phyloP scores from a whole-genome alignment of 2,329 filamentous ascomycete genomes.

The Akanthomyces uredinophilus region DNA sequence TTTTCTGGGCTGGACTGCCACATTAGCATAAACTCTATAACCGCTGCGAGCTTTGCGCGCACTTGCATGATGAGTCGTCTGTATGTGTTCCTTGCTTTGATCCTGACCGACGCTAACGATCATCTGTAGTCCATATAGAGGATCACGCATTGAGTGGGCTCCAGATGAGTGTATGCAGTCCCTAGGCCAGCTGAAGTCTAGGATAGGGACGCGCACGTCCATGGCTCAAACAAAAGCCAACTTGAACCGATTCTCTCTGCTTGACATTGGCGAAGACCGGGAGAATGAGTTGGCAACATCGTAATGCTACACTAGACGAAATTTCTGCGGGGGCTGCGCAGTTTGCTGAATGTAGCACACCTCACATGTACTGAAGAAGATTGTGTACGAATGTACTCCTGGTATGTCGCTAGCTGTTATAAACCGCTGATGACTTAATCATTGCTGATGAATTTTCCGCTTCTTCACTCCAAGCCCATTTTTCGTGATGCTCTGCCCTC shows the following conservation, averaged over 20 bases:
- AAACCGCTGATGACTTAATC: not conserved
- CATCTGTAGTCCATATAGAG: conserved; percentile 59
- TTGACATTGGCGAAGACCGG: not conserved
- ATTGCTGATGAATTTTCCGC: conserved; percentile 1
- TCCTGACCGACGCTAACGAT: conserved; percentile 16
- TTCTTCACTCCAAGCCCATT: not conserved
- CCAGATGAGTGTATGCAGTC: conserved; percentile 67
- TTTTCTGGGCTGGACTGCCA: conserved; percentile 56
- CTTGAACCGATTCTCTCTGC: conserved; percentile 5
- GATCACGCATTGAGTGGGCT: conserved; percentile 64
- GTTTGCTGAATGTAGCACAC: not conserved
- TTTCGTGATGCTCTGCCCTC: not conserved
- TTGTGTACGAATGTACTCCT: conserved; percentile 3
- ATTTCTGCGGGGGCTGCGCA: not conserved
- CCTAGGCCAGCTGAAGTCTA: conserved; percentile 32
- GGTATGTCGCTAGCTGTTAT: conserved; percentile 4
- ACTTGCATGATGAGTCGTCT: conserved; percentile 68
- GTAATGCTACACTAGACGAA: not conserved
- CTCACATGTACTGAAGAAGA: not conserved
- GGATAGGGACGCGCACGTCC: conserved; percentile 22
- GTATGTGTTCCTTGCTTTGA: conserved; percentile 30
- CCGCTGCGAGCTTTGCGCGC: conserved; percentile 68
- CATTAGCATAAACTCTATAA: conserved; percentile 72
- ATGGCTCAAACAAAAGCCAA: conserved; percentile 20
- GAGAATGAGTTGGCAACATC: not conserved